Percentiles rank a stretch among this genome's conserved stretches.
Conservation (phyloP, 331 rosid species). For the Cydonia oblonga region DNA sequence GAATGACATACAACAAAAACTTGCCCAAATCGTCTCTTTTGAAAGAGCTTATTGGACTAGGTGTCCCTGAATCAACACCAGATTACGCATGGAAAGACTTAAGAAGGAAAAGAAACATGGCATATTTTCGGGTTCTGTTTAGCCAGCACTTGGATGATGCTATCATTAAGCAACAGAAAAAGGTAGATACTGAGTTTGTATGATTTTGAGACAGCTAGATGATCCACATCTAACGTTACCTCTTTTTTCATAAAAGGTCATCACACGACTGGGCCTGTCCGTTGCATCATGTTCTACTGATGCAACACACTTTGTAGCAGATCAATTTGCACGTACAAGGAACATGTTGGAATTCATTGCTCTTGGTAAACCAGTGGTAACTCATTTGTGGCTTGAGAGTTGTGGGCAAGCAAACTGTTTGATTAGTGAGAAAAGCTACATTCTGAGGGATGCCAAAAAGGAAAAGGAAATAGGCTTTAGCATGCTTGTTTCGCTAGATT, state of each 20-base stretch:
- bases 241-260: constrained; percentile 31
- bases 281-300: constrained; percentile 41
- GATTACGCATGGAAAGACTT: constrained; percentile 25
- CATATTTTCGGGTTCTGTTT: constrained; percentile 42
- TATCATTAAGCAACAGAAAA: constrained; percentile 55
- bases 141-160: constrained; percentile 60
- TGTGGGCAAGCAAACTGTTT: constrained; percentile 56
- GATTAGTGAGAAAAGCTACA: constrained; percentile 59
- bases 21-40: constrained; percentile 31
- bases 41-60: constrained; percentile 42
- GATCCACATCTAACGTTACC: not conserved
- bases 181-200: constrained; percentile 27
- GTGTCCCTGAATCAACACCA: constrained; percentile 24
- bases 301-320: constrained; percentile 68
- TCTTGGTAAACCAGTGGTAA: constrained; percentile 67
- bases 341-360: constrained; percentile 82
- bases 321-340: constrained; percentile 61
- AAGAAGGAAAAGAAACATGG: constrained; percentile 48
- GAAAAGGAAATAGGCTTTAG: constrained; percentile 68
- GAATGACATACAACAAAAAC: constrained; percentile 26
- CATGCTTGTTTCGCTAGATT: constrained; percentile 60
- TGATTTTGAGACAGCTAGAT: not conserved
- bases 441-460: constrained; percentile 61
- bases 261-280: constrained; percentile 41
- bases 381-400: constrained; percentile 65